Evolutionary conservation across 257 asterid species (phyloP).

Genomic region (Solanum medicagineum): DNA sequence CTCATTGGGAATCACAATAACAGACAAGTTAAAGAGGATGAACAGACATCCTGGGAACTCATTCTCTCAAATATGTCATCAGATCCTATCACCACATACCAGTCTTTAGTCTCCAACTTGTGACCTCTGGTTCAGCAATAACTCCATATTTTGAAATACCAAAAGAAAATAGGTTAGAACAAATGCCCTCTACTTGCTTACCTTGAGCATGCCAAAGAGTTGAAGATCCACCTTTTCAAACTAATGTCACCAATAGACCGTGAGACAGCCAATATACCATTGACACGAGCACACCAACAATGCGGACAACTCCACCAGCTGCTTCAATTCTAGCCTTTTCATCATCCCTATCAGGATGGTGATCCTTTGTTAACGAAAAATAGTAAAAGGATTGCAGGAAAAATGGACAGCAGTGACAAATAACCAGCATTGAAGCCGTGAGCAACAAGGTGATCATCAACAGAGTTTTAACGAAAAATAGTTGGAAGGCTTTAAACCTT

Average conservation of each 20-base stretch:
- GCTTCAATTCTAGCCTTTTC: constrained; percentile 58
- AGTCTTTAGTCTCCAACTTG: constrained; percentile 21
- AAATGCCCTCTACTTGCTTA: background rate
- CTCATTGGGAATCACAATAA: constrained; percentile 26
- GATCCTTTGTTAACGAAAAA: constrained; percentile 41
- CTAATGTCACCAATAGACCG: constrained; percentile 65
- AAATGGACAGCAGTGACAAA: background rate
- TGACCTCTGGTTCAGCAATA: constrained; percentile 53
- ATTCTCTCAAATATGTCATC: constrained; percentile 64
- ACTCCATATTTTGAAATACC: constrained; percentile 41
- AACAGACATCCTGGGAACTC: constrained; percentile 44
- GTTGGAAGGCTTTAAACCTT: constrained; percentile 20
- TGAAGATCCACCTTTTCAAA: constrained; percentile 29
- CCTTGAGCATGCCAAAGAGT: background rate
- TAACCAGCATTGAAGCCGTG: background rate
- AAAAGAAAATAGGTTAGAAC: background rate
- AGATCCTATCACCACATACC: constrained; percentile 47
- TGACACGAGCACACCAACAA: constrained; percentile 47
- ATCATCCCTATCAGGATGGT: constrained; percentile 55
- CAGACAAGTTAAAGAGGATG: constrained; percentile 55
- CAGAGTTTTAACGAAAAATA: background rate
- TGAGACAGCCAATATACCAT: constrained; percentile 58
- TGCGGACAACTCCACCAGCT: constrained; percentile 25
- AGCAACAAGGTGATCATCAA: background rate
- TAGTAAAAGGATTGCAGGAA: background rate